phyloP scores from a whole-genome alignment of 2,329 filamentous ascomycete species.

The Fusarium bulbicola region DNA sequence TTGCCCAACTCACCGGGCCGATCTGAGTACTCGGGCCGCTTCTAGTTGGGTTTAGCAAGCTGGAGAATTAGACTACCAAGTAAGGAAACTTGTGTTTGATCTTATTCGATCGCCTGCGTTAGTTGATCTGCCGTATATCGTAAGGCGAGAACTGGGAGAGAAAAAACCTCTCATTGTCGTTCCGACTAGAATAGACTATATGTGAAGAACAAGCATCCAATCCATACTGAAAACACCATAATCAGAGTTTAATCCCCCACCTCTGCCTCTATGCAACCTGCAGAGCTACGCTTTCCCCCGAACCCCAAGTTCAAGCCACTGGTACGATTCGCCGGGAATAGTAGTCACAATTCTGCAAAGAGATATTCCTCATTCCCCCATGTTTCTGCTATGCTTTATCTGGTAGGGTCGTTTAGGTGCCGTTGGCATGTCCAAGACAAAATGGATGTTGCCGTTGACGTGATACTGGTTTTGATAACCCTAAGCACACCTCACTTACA shows the following conservation, averaged over 20 bases:
- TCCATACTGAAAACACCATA: neutral
- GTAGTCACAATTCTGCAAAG: slow-evolving; percentile 8
- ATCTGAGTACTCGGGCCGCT: slow-evolving; percentile 34
- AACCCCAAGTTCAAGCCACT: slow-evolving; percentile 25
- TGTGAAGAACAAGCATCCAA: neutral
- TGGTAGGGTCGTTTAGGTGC: neutral
- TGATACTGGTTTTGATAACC: neutral
- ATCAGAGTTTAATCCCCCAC: slow-evolving; percentile 25
- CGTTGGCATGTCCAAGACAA: slow-evolving; percentile 5
- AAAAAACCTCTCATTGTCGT: slow-evolving; percentile 28
- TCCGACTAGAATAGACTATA: slow-evolving; percentile 2
- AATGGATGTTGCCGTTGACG: neutral
- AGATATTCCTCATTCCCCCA: slow-evolving; percentile 14
- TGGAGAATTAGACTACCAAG: neutral
- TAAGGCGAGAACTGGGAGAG: neutral
- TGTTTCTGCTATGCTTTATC: neutral
- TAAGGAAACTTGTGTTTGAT: neutral
- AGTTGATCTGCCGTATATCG: slow-evolving; percentile 1
- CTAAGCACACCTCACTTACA: neutral
- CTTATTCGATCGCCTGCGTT: slow-evolving; percentile 3
- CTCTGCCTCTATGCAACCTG: neutral
- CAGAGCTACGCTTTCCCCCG: slow-evolving; percentile 27
- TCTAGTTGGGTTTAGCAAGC: slow-evolving; percentile 16
- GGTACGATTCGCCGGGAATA: slow-evolving; percentile 14
- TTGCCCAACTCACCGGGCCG: slow-evolving; percentile 25